phyloP scores from a whole-genome alignment of 805 yeast species.

The Torulaspora indica region DNA sequence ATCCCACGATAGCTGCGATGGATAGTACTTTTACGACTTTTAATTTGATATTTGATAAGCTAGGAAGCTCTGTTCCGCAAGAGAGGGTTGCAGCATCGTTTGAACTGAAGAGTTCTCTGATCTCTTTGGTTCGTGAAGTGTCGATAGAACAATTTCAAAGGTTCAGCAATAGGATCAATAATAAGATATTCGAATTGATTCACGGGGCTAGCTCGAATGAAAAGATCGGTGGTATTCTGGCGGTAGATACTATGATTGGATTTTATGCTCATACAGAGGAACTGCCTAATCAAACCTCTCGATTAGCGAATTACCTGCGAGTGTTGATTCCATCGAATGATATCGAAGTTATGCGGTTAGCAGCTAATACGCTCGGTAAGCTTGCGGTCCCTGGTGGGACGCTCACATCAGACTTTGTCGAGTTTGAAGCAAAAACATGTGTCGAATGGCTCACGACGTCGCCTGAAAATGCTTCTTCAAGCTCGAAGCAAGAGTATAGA shows the following conservation, averaged over 20 bases:
- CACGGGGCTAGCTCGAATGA: conserved; percentile 68
- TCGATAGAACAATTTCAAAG: conserved; percentile 77
- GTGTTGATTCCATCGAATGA: conserved; percentile 78
- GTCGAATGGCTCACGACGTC: conserved; percentile 82
- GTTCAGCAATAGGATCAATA: conserved; percentile 80
- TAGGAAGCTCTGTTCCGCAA: conserved; percentile 35
- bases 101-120: conserved; percentile 65
- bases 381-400: conserved; percentile 87
- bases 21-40: conserved; percentile 34
- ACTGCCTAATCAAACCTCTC: conserved; percentile 78
- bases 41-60: conserved; percentile 36
- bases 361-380: conserved; percentile 83
- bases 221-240: conserved; percentile 85
- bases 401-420: conserved; percentile 86
- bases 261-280: conserved; percentile 81
- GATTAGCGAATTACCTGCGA: conserved; percentile 85
- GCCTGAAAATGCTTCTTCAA: conserved; percentile 35
- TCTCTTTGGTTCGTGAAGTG: conserved; percentile 70
- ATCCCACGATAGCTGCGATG: conserved; percentile 23
- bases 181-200: conserved; percentile 77
- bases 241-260: conserved; percentile 82
- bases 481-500: conserved; percentile 74
- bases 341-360: conserved; percentile 75
- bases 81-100: conserved; percentile 52
- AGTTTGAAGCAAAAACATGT: conserved; percentile 82